A percentile compares a stretch with the other conserved stretches of the same genome.
Conservation (phyloP, 306 rosid species). For the Castanea crenata region DNA sequence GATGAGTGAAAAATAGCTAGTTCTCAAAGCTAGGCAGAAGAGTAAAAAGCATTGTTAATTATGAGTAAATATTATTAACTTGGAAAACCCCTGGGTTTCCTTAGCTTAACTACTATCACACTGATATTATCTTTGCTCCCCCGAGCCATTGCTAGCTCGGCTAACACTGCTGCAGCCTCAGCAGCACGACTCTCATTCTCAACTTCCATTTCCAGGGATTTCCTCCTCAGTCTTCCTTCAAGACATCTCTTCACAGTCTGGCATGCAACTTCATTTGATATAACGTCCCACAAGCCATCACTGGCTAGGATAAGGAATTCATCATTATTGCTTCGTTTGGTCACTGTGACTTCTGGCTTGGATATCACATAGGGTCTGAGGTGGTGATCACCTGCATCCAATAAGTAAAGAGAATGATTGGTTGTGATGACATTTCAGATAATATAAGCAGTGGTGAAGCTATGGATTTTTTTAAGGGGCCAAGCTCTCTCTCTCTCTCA, state of each 20-base stretch:
- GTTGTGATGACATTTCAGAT: background rate
- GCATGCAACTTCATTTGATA: slow-evolving; percentile 66
- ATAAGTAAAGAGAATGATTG: background rate
- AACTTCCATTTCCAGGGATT: slow-evolving; percentile 8
- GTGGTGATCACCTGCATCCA: slow-evolving; percentile 65
- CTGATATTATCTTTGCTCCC: slow-evolving; percentile 89
- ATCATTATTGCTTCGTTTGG: slow-evolving; percentile 57
- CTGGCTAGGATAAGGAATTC: slow-evolving; percentile 83
- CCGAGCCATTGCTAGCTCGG: slow-evolving; percentile 68
- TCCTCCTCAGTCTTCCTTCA: slow-evolving; percentile 31
- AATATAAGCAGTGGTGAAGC: too few relatives aligned
- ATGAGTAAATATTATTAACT: background rate
- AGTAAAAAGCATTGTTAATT: background rate
- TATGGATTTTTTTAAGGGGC: too few relatives aligned
- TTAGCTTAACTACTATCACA: slow-evolving; percentile 70
- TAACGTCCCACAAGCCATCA: slow-evolving; percentile 89
- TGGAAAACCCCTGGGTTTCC: slow-evolving; percentile 20
- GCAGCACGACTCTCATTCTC: slow-evolving; percentile 33
- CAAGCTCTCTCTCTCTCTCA: too few relatives aligned
- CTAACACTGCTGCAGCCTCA: slow-evolving; percentile 66
- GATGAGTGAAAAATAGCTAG: background rate
- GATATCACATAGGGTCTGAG: slow-evolving; percentile 80
- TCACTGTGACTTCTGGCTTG: slow-evolving; percentile 79
- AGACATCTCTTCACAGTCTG: slow-evolving; percentile 65
- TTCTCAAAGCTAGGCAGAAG: background rate